phyloP scores from a whole-genome alignment of 2,329 filamentous ascomycete genomes.

The Cladosporium sp. region DNA sequence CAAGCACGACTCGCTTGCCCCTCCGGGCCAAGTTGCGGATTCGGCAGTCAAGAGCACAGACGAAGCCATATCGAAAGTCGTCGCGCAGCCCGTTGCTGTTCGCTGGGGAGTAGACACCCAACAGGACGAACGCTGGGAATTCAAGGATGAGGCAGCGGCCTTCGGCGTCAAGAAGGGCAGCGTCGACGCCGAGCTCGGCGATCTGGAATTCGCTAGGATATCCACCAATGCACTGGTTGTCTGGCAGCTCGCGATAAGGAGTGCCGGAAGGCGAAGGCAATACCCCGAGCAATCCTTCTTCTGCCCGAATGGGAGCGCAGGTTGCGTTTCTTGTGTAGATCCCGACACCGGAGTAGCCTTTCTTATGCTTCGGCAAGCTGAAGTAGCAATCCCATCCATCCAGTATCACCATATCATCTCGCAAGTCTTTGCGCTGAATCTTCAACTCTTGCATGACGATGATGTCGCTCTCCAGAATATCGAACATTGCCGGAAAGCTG shows the following conservation, averaged over 20 bases:
- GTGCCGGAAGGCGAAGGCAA: conserved; percentile 65
- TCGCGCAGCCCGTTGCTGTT: conserved; percentile 78
- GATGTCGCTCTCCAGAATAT: conserved; percentile 85
- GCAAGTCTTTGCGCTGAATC: conserved; percentile 86
- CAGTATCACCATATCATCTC: conserved; percentile 92
- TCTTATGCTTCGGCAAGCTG: conserved; percentile 87
- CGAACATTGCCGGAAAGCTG: conserved; percentile 70
- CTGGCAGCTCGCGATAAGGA: conserved; percentile 67
- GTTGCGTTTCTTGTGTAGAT: conserved; percentile 87
- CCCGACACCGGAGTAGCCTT: conserved; percentile 92
- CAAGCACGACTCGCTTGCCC: conserved; percentile 79
- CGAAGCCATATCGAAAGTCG: conserved; percentile 73
- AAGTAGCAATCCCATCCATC: conserved; percentile 96
- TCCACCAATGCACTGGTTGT: conserved; percentile 74
- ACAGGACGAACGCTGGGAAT: conserved; percentile 88
- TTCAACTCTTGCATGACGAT: conserved; percentile 94
- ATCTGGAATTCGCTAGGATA: conserved; percentile 71
- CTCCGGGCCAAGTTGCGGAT: conserved; percentile 73
- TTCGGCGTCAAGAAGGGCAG: conserved; percentile 74
- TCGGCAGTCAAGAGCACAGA: conserved; percentile 72
- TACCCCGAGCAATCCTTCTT: conserved; percentile 86
- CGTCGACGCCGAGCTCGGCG: conserved; percentile 56
- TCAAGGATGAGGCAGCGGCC: conserved; percentile 87
- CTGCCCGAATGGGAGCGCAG: conserved; percentile 80
- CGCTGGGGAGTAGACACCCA: conserved; percentile 89